Evolutionary conservation across 371 early-diverging fungal genomes (phyloP), one percentile per base, ranked within the genome.

Genomic region (Blakeslea trispora): DNA sequence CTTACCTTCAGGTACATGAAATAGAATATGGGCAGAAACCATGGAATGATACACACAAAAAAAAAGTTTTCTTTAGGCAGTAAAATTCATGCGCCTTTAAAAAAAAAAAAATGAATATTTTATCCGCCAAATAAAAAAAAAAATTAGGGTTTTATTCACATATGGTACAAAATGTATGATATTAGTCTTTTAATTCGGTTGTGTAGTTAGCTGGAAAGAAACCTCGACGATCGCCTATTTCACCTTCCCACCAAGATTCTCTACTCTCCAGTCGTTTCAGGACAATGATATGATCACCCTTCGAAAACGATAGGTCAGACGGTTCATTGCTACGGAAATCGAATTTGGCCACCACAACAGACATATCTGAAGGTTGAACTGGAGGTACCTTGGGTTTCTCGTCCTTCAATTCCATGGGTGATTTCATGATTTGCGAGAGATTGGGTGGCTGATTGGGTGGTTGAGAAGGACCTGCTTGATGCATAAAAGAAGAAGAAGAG

Each of bases 161-260:
- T n/a, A n/a, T n/a, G n/a, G n/a, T n/a, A n/a, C n/a, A n/a, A n/a
- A n/a, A n/a, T n/a, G n/a, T n/a, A n/a, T n/a, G n/a, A n/a, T n/a
- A n/a, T n/a, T n/a, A n/a, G n/a, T n/a, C n/a, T n/a, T n/a, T n/a
- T n/a, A n/a, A n/a, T n/a, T n/a, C n/a, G n/a, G n/a, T n/a, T 28
- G 75, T 75, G 28, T 69, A 72, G 45, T 75, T 75, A 3, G 75
- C 75, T 40, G 72, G 75, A 43, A 75, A 75, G 28, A 58, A 63
- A 8, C 93, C 93, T 53, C 65, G 71, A 13, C 63, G 61, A 17
- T 81, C 83, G 23, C 89, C 81, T 53, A 80, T 76, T 39, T 58
- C 72, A 4, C 93, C 93, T 52, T 80, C 80, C 93, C 93, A 93
- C 92, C 92, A 91, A 65, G 83, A 81, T 60, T 91, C 77, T 18